phyloP scores from a whole-genome alignment of 1,139 yeast genomes.

The Blastobotrys illinoisensis region DNA sequence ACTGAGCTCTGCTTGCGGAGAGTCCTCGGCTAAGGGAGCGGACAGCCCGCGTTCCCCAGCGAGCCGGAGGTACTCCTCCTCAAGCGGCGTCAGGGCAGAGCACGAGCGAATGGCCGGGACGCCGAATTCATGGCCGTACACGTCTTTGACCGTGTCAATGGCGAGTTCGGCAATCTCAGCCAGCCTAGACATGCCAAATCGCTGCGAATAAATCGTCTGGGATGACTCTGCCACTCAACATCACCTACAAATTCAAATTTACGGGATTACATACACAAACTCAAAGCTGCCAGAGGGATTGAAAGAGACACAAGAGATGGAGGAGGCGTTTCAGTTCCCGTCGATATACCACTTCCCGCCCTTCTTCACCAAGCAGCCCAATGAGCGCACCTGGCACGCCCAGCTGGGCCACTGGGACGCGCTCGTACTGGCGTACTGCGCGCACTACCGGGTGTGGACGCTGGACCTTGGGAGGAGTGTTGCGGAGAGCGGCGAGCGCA shows the following conservation, averaged over 20 bases:
- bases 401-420: conserved; percentile 61
- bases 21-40: not conserved
- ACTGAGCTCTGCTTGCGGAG: not conserved
- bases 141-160: conserved; percentile 4
- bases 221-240: not conserved
- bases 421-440: conserved; percentile 54
- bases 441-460: conserved; percentile 49
- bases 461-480: conserved; percentile 32
- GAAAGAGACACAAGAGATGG: no score
- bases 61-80: conserved; percentile 15
- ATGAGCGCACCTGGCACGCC: conserved; percentile 66
- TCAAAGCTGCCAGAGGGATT: no score
- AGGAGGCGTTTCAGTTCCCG: conserved; percentile 46
- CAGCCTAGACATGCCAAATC: conserved; percentile 10
- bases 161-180: conserved; percentile 8
- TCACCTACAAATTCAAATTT: not conserved
- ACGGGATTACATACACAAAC: no score
- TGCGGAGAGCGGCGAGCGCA: conserved; percentile 7
- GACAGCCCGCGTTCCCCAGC: not conserved
- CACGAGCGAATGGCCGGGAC: conserved; percentile 14
- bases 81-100: conserved; percentile 12
- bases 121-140: conserved; percentile 16
- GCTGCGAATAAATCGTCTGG: no score
- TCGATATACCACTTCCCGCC: conserved; percentile 86
- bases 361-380: conserved; percentile 83